A percentile compares a stretch with the other conserved stretches of the same genome.
phyloP scores from a whole-genome alignment of 495 filamentous ascomycete genomes.

The Lasiosphaeria miniovina region DNA sequence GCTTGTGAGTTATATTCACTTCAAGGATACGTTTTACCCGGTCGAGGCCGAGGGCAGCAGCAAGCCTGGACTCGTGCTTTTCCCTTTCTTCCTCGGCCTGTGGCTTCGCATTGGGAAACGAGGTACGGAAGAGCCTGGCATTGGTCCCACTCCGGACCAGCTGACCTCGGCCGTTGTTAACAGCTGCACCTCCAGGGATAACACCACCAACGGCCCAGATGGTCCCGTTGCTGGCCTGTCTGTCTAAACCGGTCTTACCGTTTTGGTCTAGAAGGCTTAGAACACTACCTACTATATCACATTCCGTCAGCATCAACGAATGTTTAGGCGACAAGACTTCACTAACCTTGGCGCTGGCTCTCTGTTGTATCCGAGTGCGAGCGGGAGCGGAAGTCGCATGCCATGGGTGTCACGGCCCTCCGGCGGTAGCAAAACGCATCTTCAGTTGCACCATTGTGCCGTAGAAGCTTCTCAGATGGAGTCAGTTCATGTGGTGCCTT shows the following conservation, averaged over 20 bases:
- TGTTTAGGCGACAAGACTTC: too few species aligned
- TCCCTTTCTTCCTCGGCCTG: conserved; percentile 57
- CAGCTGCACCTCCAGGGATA: conserved; percentile 49
- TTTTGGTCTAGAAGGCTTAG: conserved; percentile 33
- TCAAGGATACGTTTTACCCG: conserved; percentile 58
- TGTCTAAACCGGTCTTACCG: conserved; percentile 17
- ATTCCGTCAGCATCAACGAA: conserved; percentile 7
- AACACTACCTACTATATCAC: conserved; percentile 31
- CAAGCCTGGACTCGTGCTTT: conserved; percentile 72
- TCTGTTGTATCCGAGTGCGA: conserved; percentile 33
- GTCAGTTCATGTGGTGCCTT: conserved; percentile 62
- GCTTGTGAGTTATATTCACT: conserved; percentile 21
- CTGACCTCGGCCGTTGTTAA: conserved; percentile 61
- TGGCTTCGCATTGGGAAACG: conserved; percentile 51
- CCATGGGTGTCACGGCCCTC: conserved; percentile 36
- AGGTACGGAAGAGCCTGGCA: conserved; percentile 69
- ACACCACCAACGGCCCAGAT: conserved; percentile 81
- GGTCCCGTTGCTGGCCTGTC: conserved; percentile 61
- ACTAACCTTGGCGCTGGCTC: conserved; percentile 28
- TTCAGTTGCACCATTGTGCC: conserved; percentile 52
- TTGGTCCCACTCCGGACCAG: conserved; percentile 66
- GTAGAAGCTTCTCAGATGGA: conserved; percentile 57
- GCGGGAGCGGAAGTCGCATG: conserved; percentile 18
- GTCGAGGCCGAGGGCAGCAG: conserved; percentile 81
- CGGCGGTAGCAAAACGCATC: conserved; percentile 64